These are phyloP conservation scores for Aureobasidium sp. DNA, from an alignment of 2,329 filamentous ascomycete genomes.

Conservation along the genomic window DNA sequence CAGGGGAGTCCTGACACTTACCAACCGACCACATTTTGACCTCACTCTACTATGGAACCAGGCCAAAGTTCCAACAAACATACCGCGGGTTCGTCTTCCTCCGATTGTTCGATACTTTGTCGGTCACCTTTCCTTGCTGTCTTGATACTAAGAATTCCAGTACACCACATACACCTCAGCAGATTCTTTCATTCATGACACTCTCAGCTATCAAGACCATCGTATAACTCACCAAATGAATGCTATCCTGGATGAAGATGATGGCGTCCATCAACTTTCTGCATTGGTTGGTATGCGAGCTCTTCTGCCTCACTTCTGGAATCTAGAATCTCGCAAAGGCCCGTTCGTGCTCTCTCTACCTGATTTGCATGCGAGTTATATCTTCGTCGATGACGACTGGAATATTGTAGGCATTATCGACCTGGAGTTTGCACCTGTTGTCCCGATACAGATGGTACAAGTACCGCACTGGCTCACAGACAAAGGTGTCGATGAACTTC, in stretches of 20 bases:
- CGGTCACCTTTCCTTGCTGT: too few relatives aligned
- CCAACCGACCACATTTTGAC: constrained; percentile 12
- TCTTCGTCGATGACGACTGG: background rate
- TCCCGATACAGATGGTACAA: background rate
- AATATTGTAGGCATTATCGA: background rate
- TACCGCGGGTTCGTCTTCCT: background rate
- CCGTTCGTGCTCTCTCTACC: background rate
- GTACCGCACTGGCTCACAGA: background rate
- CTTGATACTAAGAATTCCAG: background rate
- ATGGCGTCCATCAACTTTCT: background rate
- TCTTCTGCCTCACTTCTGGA: background rate
- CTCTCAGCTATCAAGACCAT: background rate
- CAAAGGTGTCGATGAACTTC: background rate
- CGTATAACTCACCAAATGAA: background rate
- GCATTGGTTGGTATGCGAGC: background rate
- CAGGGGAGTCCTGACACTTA: constrained; percentile 15
- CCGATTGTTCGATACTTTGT: too few relatives aligned
- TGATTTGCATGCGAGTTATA: background rate
- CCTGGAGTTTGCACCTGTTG: background rate
- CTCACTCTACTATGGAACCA: background rate
- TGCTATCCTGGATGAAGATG: background rate
- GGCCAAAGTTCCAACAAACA: background rate
- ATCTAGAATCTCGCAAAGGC: background rate
- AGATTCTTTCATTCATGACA: background rate
- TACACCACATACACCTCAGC: background rate